phyloP scores from a whole-genome alignment of 2,329 filamentous ascomycete species.

The Calonectria fujianensis region DNA sequence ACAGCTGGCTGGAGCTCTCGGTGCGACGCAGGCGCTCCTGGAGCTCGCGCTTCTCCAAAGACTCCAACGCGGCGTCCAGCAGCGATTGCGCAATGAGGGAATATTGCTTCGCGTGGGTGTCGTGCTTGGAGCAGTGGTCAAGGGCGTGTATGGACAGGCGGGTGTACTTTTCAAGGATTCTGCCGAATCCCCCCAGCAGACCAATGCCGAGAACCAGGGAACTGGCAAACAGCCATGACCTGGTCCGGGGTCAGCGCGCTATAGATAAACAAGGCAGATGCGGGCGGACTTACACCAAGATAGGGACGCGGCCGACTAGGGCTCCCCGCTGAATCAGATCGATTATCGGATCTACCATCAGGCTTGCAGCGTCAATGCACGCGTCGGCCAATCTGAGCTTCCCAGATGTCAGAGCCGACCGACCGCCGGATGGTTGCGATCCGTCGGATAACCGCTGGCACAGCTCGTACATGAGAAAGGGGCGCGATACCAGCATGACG shows the following conservation, averaged over 20 bases:
- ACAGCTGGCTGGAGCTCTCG: constrained; percentile 71
- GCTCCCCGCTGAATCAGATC: constrained; percentile 65
- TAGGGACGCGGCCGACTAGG: constrained; percentile 67
- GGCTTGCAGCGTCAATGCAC: constrained; percentile 72
- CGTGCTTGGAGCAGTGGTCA: constrained; percentile 69
- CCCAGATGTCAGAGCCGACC: constrained; percentile 60
- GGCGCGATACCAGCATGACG: constrained; percentile 74
- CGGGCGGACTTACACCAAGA: constrained; percentile 68
- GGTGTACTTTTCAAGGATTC: constrained; percentile 70
- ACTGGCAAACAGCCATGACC: constrained; percentile 73
- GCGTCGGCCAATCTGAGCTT: constrained; percentile 72
- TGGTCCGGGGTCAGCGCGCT: constrained; percentile 48
- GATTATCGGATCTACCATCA: constrained; percentile 71
- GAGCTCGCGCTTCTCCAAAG: constrained; percentile 69
- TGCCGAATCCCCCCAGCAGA: constrained; percentile 70
- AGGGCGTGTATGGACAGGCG: constrained; percentile 68
- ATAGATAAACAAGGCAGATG: background rate
- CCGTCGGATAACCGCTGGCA: constrained; percentile 66
- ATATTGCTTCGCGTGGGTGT: constrained; percentile 72
- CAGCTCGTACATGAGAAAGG: constrained; percentile 74
- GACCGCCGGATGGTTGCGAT: constrained; percentile 37
- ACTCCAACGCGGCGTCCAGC: constrained; percentile 65
- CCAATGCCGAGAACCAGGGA: constrained; percentile 72
- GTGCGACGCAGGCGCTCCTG: constrained; percentile 68
- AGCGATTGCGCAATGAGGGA: constrained; percentile 72